Evolutionary conservation across 2,329 filamentous ascomycete genomes (phyloP).

Genomic region (Piedraia hortae): DNA sequence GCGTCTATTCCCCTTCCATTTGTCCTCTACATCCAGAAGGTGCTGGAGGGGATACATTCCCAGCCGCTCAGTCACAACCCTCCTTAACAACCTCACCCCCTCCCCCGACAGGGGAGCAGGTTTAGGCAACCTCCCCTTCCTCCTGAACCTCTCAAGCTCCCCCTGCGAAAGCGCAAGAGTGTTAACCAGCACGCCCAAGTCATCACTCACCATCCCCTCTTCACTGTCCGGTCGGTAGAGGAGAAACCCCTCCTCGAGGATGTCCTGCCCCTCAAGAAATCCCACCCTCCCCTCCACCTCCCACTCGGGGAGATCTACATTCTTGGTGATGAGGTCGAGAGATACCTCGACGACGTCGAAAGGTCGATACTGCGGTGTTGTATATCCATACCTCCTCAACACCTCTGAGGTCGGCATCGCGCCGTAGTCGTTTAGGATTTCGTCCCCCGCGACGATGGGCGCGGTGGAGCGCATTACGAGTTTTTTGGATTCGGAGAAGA

Average conservation of each 20-base stretch:
- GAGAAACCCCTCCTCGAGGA: constrained; percentile 50
- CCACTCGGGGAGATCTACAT: constrained; percentile 2
- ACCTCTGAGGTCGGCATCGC: constrained; percentile 60
- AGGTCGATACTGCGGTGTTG: constrained; percentile 46
- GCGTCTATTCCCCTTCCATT: constrained; percentile 6
- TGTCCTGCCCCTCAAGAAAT: constrained; percentile 32
- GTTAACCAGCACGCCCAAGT: constrained; percentile 19
- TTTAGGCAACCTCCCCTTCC: constrained; percentile 18
- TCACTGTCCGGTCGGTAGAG: constrained; percentile 13
- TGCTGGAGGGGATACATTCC: background rate
- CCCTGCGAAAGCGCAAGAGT: constrained; percentile 16
- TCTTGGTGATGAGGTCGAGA: constrained; percentile 27
- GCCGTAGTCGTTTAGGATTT: constrained; percentile 76
- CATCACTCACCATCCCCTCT: constrained; percentile 14
- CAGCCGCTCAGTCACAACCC: constrained; percentile 14
- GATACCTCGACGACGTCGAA: constrained; percentile 67
- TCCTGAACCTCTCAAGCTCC: constrained; percentile 16
- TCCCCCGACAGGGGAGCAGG: constrained; percentile 8
- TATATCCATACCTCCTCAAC: constrained; percentile 61
- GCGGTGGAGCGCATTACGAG: constrained; percentile 47
- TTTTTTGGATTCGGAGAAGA: constrained; percentile 29
- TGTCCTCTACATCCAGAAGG: constrained; percentile 1
- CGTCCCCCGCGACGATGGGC: constrained; percentile 39
- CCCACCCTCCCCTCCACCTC: constrained; percentile 12
- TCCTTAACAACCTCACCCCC: constrained; percentile 16